Evolutionary conservation across 2,329 filamentous ascomycete species (phyloP).

Genomic region (Penicillium psychrosexuale): DNA sequence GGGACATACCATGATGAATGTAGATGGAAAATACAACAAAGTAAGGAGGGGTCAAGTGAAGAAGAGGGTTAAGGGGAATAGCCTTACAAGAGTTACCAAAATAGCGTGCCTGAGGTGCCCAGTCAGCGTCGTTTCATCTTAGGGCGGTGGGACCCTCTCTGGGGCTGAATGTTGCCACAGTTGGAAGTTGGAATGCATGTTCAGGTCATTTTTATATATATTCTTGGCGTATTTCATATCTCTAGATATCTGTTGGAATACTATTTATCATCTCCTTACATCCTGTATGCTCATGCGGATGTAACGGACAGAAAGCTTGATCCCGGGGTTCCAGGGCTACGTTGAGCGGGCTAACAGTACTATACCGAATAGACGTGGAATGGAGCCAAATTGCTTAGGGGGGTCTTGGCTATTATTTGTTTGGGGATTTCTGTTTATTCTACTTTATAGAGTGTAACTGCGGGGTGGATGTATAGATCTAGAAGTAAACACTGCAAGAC

Average conservation of each 20-base stretch:
- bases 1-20: conserved; percentile 34
- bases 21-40: conserved; percentile 13
- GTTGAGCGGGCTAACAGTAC: background rate
- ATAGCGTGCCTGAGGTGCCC: conserved; percentile 21
- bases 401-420: background rate
- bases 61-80: conserved; percentile 25
- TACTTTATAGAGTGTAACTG: background rate
- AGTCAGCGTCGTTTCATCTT: conserved; percentile 11
- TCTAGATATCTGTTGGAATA: background rate
- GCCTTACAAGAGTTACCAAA: conserved; percentile 22
- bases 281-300: background rate
- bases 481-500: background rate
- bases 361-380: background rate
- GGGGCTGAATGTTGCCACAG: conserved; percentile 7
- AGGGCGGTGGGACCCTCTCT: conserved; percentile 14
- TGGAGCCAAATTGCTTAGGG: background rate
- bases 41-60: conserved; percentile 15
- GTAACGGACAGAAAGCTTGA: background rate
- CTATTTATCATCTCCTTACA: background rate
- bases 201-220: background rate
- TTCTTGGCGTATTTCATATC: background rate
- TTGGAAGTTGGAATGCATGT: background rate
- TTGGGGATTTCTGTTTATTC: background rate
- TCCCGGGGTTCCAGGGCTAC: background rate
- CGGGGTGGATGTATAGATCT: background rate